Evolutionary conservation across 2,329 filamentous ascomycete species (phyloP).

Genomic region (Ceratocystis diversiconidia): DNA sequence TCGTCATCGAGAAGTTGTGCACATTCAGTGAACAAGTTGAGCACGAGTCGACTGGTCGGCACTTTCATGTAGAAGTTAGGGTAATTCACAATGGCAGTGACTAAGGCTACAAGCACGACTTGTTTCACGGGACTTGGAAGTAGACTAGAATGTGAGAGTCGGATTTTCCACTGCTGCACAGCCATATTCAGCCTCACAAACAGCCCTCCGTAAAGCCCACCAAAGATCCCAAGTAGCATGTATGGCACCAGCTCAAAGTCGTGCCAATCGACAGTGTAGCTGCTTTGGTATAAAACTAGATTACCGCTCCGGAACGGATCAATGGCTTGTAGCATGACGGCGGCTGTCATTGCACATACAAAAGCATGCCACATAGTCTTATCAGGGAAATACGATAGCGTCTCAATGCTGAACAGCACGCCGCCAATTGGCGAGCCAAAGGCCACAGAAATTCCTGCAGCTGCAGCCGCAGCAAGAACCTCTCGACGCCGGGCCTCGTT

Average conservation of each 20-base stretch:
- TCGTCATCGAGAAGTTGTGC: conserved; percentile 67
- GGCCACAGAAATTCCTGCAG: conserved; percentile 82
- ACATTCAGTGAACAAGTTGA: conserved; percentile 84
- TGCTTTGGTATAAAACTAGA: conserved; percentile 89
- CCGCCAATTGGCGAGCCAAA: conserved; percentile 91
- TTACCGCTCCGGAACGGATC: conserved; percentile 94
- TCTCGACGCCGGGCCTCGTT: conserved; percentile 95
- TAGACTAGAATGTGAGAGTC: conserved; percentile 48
- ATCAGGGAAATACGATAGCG: conserved; percentile 94
- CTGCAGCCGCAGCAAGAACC: conserved; percentile 80
- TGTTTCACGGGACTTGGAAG: conserved; percentile 64
- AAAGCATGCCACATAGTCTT: conserved; percentile 99
- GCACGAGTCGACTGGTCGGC: conserved; percentile 81
- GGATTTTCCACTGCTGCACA: conserved; percentile 50
- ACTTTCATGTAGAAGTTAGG: conserved; percentile 94
- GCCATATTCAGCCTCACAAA: conserved; percentile 93
- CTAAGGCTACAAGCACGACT: conserved; percentile 61
- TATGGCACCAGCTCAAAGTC: conserved; percentile 88
- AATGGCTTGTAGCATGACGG: conserved; percentile 78
- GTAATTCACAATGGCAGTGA: conserved; percentile 85
- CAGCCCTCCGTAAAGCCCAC: conserved; percentile 84
- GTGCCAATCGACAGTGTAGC: conserved; percentile 83
- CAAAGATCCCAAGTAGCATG: conserved; percentile 68
- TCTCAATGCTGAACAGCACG: conserved; percentile 88
- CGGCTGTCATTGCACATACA: conserved; percentile 97